Evolutionary conservation across 2,329 filamentous ascomycete genomes (phyloP).

Genomic region (Fusarium sp.): DNA sequence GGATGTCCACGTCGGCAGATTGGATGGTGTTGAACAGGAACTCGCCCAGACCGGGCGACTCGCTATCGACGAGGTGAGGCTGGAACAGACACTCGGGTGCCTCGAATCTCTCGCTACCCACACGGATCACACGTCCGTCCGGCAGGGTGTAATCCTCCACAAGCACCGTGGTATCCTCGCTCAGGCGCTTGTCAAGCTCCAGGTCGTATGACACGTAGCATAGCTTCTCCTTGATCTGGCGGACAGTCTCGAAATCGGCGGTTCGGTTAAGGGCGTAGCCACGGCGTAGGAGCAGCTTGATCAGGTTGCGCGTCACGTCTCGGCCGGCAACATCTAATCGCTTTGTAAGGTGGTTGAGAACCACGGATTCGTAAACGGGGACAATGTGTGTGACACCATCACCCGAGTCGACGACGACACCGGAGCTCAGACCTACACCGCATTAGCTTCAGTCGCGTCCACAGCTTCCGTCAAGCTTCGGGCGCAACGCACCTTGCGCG

Average conservation of each 20-base stretch:
- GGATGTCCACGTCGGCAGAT: slow-evolving; percentile 92
- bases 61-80: slow-evolving; percentile 96
- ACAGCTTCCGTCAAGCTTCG: slow-evolving; percentile 1
- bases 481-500: slow-evolving; percentile 78
- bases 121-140: slow-evolving; percentile 94
- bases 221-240: slow-evolving; percentile 99
- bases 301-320: slow-evolving; percentile 98
- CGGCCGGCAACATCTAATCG: slow-evolving; percentile 95
- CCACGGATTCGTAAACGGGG: slow-evolving; percentile 97
- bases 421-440: slow-evolving; percentile 79
- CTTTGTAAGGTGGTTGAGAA: slow-evolving; percentile 95
- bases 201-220: slow-evolving; percentile 99
- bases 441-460: slow-evolving; percentile 10
- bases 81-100: slow-evolving; percentile 99
- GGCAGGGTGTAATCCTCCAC: slow-evolving; percentile 98
- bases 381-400: slow-evolving; percentile 99
- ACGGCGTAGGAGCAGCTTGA: slow-evolving; percentile 90
- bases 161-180: slow-evolving; percentile 95
- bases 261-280: slow-evolving; percentile 98
- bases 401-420: slow-evolving; percentile 98
- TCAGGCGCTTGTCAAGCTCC: slow-evolving; percentile 93
- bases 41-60: slow-evolving; percentile 96
- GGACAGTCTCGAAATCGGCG: slow-evolving; percentile 98
- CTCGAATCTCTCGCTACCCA: slow-evolving; percentile 97
- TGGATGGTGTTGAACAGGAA: slow-evolving; percentile 99